A percentile compares a stretch with the other conserved stretches of the same genome.
Evolutionary conservation across 2,329 filamentous ascomycete genomes (phyloP).

Genomic region (Zopfia rhizophila): DNA sequence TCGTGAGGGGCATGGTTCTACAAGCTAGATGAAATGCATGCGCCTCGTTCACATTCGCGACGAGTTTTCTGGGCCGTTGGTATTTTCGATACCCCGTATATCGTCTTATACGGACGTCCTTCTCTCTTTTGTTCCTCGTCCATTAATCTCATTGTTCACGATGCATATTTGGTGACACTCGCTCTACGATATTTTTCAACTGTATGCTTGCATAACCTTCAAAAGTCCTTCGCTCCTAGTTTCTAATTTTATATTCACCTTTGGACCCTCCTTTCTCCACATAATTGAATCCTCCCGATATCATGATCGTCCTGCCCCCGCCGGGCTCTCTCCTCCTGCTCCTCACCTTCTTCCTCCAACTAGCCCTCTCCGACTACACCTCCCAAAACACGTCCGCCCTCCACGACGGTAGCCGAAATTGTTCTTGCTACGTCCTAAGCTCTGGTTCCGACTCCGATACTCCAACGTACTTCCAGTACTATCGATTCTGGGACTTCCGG

Average conservation of each 20-base stretch:
- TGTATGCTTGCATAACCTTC: not conserved
- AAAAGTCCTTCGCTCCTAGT: conserved; percentile 12
- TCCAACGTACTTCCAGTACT: conserved; percentile 61
- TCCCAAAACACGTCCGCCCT: conserved; percentile 39
- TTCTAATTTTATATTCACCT: conserved; percentile 1
- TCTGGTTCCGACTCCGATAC: conserved; percentile 49
- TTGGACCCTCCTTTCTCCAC: conserved; percentile 2
- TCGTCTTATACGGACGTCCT: too few species aligned
- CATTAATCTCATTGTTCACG: too few species aligned
- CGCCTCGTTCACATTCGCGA: conserved; percentile 1
- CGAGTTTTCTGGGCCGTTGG: too few species aligned
- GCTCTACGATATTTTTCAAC: too few species aligned
- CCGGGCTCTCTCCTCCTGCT: conserved; percentile 37
- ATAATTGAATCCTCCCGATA: conserved; percentile 1
- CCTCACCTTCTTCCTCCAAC: conserved; percentile 35
- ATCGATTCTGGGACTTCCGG: conserved; percentile 64
- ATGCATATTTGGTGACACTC: too few species aligned
- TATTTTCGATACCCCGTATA: too few species aligned
- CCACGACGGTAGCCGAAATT: conserved; percentile 50
- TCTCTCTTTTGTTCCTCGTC: too few species aligned
- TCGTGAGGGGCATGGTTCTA: conserved; percentile 5
- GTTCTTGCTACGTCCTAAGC: conserved; percentile 60
- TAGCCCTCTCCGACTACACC: conserved; percentile 36
- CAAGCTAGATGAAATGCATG: conserved; percentile 9
- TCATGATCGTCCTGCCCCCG: conserved; percentile 21